phyloP scores from a whole-genome alignment of 768 basidiomycete genomes.

The Tremella fuciformis region DNA sequence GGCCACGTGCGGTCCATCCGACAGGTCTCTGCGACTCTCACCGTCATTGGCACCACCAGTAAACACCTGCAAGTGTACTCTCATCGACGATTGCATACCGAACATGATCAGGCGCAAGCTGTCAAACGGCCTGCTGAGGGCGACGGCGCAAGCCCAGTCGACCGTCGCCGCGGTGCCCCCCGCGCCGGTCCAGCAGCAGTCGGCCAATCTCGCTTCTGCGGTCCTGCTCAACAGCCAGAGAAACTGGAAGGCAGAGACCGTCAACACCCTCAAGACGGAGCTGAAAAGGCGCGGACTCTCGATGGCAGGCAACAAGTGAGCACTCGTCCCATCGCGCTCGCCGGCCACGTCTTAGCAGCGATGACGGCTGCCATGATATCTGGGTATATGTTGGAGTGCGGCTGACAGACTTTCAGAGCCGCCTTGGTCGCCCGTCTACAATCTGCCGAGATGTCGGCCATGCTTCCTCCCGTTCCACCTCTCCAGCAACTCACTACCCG shows the following conservation, averaged over 20 bases:
- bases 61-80: neutral
- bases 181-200: constrained; percentile 15
- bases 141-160: constrained; percentile 16
- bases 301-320: constrained; percentile 54
- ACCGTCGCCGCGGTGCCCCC: constrained; percentile 11
- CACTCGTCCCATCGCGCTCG: neutral
- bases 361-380: constrained; percentile 29
- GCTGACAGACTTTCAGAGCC: constrained; percentile 33
- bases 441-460: constrained; percentile 40
- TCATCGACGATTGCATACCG: constrained; percentile 3
- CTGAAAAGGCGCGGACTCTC: constrained; percentile 43
- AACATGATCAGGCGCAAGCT: constrained; percentile 47
- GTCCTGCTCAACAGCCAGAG: constrained; percentile 41
- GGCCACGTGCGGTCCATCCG: no score
- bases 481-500: constrained; percentile 33
- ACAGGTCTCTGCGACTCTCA: no score
- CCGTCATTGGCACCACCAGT: neutral
- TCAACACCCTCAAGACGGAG: constrained; percentile 42
- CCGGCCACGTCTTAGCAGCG: constrained; percentile 49
- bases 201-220: constrained; percentile 41
- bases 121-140: constrained; percentile 40
- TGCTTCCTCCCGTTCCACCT: constrained; percentile 40
- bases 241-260: constrained; percentile 48
- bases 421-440: constrained; percentile 39
- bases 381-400: constrained; percentile 12